Evolutionary conservation across 108 stramenopile species (phyloP), one percentile per base, ranked within the genome.

Genomic region (Stephanodiscus minutulus): DNA sequence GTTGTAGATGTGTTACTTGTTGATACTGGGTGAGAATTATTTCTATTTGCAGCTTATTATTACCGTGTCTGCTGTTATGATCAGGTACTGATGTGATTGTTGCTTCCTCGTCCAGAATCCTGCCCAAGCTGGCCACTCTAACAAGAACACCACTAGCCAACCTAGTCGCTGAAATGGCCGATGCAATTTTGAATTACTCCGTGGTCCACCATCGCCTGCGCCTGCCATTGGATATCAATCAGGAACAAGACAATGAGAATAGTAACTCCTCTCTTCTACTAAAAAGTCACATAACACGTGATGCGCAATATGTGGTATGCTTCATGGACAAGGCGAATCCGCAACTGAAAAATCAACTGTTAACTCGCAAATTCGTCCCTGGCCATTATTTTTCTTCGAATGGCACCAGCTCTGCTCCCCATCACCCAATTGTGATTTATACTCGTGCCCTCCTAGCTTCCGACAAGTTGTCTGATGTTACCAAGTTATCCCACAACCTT

Each of bases 1-100:
- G 57, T 80, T 68, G 72, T 80, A 28, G 79, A 80, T 64, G 41
- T 80, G 64, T 50, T 80, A 56, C 50, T 72, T 44, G 36, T 17
- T 44, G 60, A 49, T 13, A 15, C 43, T 17, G 66, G 78, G 78
- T 79, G 53, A 47, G 78, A 72, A 12, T 21, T 62, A 55, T 17
- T 44, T 44, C 2, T 3, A 13, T 12, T 22, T 7, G 28, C 53
- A 24, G 49, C 18, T 53, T 52, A 1, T 52, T 52, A n/a, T 24
- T 25, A 53, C 22, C 52, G 10, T 25, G 11, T 53, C 25, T 8
- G 15, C 43, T 44, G 43, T 15, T 13, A 3, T 15, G 43, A 44
- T 44, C 1, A 13, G 3, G 43, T 1, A 39, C 43, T 13, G 11
- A 5, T 54, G 50, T 17, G 33, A 15, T 64, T 25, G 1, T 44